A percentile compares a stretch with the other conserved stretches of the same genome.
Conservation (phyloP, 192 early-diverging fungal species). For the Physocladia obscura region DNA sequence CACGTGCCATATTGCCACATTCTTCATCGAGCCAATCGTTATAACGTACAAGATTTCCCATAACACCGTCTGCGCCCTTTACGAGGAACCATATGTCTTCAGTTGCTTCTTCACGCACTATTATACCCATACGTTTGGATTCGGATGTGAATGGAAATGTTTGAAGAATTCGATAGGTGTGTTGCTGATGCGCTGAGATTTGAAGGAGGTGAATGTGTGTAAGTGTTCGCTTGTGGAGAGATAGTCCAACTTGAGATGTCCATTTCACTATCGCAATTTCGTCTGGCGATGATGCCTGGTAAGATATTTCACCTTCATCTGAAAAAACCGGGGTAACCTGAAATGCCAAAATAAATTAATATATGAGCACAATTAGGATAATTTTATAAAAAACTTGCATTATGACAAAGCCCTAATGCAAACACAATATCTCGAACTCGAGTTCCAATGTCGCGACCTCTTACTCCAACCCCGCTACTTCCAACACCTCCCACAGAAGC, state of each 20-base stretch:
- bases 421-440: constrained; percentile 84
- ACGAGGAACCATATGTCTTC: constrained; percentile 85
- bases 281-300: constrained; percentile 95
- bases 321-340: constrained; percentile 69
- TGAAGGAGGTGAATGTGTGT: constrained; percentile 17
- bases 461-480: background rate
- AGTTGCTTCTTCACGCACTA: constrained; percentile 67
- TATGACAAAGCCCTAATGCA: constrained; percentile 88
- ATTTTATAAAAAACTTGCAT: too few relatives aligned
- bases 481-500: background rate
- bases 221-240: constrained; percentile 66
- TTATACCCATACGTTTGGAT: constrained; percentile 95
- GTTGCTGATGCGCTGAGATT: constrained; percentile 36
- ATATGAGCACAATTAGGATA: background rate
- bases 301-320: constrained; percentile 64
- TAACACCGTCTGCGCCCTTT: constrained; percentile 93
- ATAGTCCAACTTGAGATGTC: constrained; percentile 84
- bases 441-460: constrained; percentile 72
- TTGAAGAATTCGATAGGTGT: constrained; percentile 79
- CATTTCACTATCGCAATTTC: constrained; percentile 93
- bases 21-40: constrained; percentile 98
- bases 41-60: constrained; percentile 82
- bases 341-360: too few relatives aligned
- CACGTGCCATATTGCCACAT: constrained; percentile 94
- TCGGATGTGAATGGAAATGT: constrained; percentile 99